A percentile compares a stretch with the other conserved stretches of the same genome.
Conservation (phyloP, 441 rosid genomes). For the Pelargonium citronellum region DNA sequence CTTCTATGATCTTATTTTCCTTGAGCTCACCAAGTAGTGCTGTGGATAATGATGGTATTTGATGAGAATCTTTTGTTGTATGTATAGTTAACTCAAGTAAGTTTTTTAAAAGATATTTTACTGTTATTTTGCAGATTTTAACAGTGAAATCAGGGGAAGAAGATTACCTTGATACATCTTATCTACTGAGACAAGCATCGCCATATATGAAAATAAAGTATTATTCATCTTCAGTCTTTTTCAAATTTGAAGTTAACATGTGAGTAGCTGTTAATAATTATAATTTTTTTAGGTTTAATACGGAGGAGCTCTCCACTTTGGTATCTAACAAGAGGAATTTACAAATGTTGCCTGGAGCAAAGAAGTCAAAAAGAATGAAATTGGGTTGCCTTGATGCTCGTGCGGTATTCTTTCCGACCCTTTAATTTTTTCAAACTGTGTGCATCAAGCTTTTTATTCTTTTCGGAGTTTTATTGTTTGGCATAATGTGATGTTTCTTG, state of each 20-base stretch:
- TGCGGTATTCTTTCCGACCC: slow-evolving; percentile 31
- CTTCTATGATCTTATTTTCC: neutral
- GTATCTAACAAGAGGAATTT: slow-evolving; percentile 52
- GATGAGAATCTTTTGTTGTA: neutral
- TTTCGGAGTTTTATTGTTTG: neutral
- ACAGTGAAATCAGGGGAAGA: slow-evolving; percentile 79
- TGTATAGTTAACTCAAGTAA: neutral
- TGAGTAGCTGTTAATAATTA: slow-evolving; percentile 14
- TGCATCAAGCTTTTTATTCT: slow-evolving; percentile 1
- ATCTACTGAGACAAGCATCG: slow-evolving; percentile 78
- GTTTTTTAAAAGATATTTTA: slow-evolving; percentile 13
- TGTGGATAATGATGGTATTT: neutral
- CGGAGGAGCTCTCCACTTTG: slow-evolving; percentile 38
- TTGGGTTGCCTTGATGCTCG: slow-evolving; percentile 31
- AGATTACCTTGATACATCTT: slow-evolving; percentile 66
- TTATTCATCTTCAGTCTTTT: slow-evolving; percentile 14
- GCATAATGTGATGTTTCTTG: too few relatives aligned
- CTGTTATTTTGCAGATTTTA: slow-evolving; percentile 49
- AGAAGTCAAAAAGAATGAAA: slow-evolving; percentile 56
- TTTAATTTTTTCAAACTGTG: neutral
- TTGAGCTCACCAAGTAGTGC: neutral
- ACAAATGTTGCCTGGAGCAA: slow-evolving; percentile 35
- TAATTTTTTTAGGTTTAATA: slow-evolving; percentile 48
- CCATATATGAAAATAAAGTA: slow-evolving; percentile 87
- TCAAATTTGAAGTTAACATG: slow-evolving; percentile 19